These are phyloP conservation scores for Vitis riparia DNA, from an alignment of 164 flowering plant species.

Conservation along the genomic window DNA sequence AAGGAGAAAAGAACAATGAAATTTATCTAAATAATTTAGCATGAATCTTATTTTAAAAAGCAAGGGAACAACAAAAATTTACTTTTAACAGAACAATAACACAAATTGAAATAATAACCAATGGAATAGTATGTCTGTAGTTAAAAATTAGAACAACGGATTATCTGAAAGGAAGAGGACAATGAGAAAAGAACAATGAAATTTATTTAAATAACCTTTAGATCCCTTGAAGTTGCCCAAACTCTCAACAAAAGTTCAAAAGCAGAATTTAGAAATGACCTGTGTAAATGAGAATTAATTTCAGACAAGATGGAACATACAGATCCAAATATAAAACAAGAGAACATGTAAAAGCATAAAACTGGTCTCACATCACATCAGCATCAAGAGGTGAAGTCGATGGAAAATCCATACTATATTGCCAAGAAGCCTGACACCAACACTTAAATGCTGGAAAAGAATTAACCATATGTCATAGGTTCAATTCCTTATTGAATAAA, in stretches of 20 bases:
- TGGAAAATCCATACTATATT: conserved; percentile 55
- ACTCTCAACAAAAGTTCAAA: conserved; percentile 93
- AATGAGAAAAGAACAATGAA: not conserved
- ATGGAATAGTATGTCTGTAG: not conserved
- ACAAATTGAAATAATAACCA: not conserved
- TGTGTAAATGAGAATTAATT: conserved; percentile 33
- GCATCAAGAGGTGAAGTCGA: conserved; percentile 59
- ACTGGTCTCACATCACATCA: conserved; percentile 76
- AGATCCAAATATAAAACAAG: not conserved
- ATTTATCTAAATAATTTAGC: conserved; percentile 14
- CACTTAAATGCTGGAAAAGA: conserved; percentile 82
- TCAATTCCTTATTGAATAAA: no score
- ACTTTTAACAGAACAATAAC: no score
- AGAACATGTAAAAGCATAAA: conserved; percentile 3
- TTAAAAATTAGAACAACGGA: not conserved
- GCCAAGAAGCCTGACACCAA: conserved; percentile 96
- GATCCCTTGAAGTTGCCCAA: conserved; percentile 92
- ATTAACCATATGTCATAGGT: not conserved
- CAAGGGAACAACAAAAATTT: not conserved
- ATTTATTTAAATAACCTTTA: conserved; percentile 56
- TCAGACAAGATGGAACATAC: conserved; percentile 7
- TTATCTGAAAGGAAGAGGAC: not conserved
- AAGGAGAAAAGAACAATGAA: not conserved
- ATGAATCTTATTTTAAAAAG: not conserved
- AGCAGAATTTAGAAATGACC: conserved; percentile 94